Evolutionary conservation across 2,329 filamentous ascomycete genomes (phyloP).

Genomic region (Orbilia oligospora): DNA sequence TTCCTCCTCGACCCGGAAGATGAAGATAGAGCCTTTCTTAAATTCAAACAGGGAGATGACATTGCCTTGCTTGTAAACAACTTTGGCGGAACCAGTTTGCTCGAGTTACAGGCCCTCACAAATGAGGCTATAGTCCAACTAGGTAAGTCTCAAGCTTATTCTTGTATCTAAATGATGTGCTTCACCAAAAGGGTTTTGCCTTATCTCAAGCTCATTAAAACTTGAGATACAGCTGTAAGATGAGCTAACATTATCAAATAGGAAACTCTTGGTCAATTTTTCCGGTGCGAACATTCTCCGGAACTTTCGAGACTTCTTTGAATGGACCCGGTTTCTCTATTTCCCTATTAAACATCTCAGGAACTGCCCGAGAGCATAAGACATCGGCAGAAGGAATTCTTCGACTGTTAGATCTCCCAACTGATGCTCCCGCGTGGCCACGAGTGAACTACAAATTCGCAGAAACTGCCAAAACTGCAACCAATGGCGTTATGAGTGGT

Average conservation of each 20-base stretch:
- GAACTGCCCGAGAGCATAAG: constrained; percentile 72
- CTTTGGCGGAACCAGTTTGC: constrained; percentile 79
- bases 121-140: constrained; percentile 78
- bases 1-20: constrained; percentile 77
- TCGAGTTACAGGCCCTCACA: constrained; percentile 81
- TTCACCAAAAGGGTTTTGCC: too few species aligned
- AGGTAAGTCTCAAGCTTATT: constrained; percentile 9
- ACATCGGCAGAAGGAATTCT: constrained; percentile 71
- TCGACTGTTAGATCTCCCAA: constrained; percentile 77
- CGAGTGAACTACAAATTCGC: constrained; percentile 74
- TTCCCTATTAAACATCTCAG: constrained; percentile 75
- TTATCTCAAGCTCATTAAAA: background rate
- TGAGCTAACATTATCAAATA: constrained; percentile 4
- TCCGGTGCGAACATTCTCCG: constrained; percentile 75
- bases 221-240: background rate
- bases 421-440: constrained; percentile 78
- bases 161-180: too few species aligned
- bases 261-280: constrained; percentile 73
- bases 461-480: constrained; percentile 71
- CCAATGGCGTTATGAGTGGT: constrained; percentile 49
- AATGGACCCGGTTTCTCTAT: constrained; percentile 81
- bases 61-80: constrained; percentile 82
- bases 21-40: constrained; percentile 78
- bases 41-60: constrained; percentile 74
- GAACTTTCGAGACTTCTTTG: constrained; percentile 80